phyloP scores from a whole-genome alignment of 164 flowering plant genomes.

The Vitis amurensis region DNA sequence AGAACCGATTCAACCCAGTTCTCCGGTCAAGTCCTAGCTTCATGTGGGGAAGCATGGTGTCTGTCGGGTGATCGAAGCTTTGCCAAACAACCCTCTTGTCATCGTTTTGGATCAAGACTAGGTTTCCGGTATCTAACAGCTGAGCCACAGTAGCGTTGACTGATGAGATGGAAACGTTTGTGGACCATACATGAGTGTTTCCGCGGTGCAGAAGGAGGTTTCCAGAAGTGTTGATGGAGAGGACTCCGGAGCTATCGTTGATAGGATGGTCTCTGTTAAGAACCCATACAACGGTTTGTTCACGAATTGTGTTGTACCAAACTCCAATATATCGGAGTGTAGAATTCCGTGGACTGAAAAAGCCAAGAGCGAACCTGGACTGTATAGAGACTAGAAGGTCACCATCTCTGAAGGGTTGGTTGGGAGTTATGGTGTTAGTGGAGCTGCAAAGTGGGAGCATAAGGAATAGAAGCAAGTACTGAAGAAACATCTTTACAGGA shows the following conservation, averaged over 20 bases:
- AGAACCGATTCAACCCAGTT: slow-evolving; percentile 27
- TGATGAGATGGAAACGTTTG: slow-evolving; percentile 19
- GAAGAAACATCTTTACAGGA: too few relatives aligned
- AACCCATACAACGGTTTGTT: slow-evolving; percentile 43
- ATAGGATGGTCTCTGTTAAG: slow-evolving; percentile 48
- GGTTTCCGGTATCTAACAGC: slow-evolving; percentile 44
- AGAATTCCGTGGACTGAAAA: too few relatives aligned
- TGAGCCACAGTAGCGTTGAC: slow-evolving; percentile 5
- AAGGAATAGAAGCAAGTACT: too few relatives aligned
- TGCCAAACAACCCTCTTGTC: slow-evolving; percentile 31
- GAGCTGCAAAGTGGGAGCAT: too few relatives aligned
- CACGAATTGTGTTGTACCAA: slow-evolving; percentile 31
- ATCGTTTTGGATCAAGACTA: slow-evolving; percentile 19
- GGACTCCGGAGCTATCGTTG: slow-evolving; percentile 19
- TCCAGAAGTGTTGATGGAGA: slow-evolving; percentile 20
- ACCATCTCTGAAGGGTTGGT: too few relatives aligned
- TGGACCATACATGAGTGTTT: slow-evolving; percentile 31
- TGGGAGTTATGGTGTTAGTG: too few relatives aligned
- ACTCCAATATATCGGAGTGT: slow-evolving; percentile 33
- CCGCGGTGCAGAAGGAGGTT: slow-evolving; percentile 18
- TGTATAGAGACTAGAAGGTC: too few relatives aligned
- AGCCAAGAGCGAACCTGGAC: too few relatives aligned
- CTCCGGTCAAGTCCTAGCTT: slow-evolving; percentile 30
- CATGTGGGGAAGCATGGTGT: slow-evolving; percentile 36
- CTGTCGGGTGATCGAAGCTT: slow-evolving; percentile 49